Conservation (phyloP, 2,329 filamentous ascomycete genomes). For the Penicillium sp. region DNA sequence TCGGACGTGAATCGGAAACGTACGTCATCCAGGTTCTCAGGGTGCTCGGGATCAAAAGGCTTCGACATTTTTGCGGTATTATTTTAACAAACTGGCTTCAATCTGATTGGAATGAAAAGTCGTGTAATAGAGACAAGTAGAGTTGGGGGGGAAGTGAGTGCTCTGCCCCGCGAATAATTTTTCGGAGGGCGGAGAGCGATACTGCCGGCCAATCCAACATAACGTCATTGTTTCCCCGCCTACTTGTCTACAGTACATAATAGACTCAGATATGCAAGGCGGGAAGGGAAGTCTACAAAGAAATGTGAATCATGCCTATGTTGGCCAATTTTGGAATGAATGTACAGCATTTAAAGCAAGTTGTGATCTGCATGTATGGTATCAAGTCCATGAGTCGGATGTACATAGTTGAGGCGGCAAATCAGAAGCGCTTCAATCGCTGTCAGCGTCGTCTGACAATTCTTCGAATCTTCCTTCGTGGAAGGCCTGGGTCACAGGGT, state of each 20-base stretch:
- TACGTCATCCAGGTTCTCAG: conserved; percentile 70
- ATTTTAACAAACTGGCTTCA: background rate
- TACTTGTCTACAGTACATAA: background rate
- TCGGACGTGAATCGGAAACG: conserved; percentile 32
- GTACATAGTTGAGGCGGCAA: background rate
- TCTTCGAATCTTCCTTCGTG: conserved; percentile 72
- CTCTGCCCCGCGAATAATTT: conserved; percentile 35
- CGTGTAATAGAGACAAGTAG: background rate
- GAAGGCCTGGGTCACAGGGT: conserved; percentile 71
- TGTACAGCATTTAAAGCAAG: background rate
- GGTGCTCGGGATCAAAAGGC: conserved; percentile 59
- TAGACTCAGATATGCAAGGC: background rate
- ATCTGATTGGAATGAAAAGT: background rate
- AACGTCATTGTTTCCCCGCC: conserved; percentile 15
- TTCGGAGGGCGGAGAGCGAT: conserved; percentile 31
- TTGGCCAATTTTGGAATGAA: background rate
- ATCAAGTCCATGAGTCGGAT: background rate
- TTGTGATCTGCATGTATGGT: background rate
- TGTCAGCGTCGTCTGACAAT: conserved; percentile 56
- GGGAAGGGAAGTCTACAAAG: too few relatives aligned
- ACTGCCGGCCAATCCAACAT: conserved; percentile 14
- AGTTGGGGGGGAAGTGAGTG: conserved; percentile 3
- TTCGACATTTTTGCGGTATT: conserved; percentile 36
- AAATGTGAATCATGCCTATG: too few relatives aligned
- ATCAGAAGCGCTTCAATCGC: conserved; percentile 24